phyloP scores from a whole-genome alignment of 129 eudicot genomes.

The Artemisia argyi region DNA sequence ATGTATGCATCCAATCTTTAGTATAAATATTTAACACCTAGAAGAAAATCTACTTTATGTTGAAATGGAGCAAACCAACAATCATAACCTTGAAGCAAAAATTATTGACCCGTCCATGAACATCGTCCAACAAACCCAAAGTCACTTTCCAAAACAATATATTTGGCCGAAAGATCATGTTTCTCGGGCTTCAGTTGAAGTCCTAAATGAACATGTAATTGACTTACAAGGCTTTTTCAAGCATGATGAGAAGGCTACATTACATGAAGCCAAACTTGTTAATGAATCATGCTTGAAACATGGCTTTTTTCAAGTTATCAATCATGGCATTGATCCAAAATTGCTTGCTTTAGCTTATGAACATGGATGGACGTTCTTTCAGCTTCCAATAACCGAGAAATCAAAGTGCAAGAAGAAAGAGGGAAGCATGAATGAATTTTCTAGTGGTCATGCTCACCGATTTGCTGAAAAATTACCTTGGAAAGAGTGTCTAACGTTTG shows the following conservation, averaged over 20 bases:
- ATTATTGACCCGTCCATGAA: too few relatives aligned
- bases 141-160: too few relatives aligned
- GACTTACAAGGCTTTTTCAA: slow-evolving; percentile 34
- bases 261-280: slow-evolving; percentile 32
- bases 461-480: slow-evolving; percentile 41
- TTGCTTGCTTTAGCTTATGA: slow-evolving; percentile 33
- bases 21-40: too few relatives aligned
- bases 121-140: too few relatives aligned
- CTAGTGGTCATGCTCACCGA: slow-evolving; percentile 38
- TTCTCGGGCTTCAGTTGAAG: too few relatives aligned
- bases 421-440: slow-evolving; percentile 41
- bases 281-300: slow-evolving; percentile 40
- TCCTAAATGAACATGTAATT: too few relatives aligned
- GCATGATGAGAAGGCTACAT: slow-evolving; percentile 31
- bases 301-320: slow-evolving; percentile 61
- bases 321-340: slow-evolving; percentile 49
- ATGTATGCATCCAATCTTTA: too few relatives aligned
- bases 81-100: too few relatives aligned
- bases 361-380: slow-evolving; percentile 36
- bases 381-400: slow-evolving; percentile 38
- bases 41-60: too few relatives aligned
- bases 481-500: slow-evolving; percentile 45
- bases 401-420: slow-evolving; percentile 27
- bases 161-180: too few relatives aligned
- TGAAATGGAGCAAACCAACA: too few relatives aligned